Base-by-base conservation (phyloP, 2,329 filamentous ascomycete species). In the Trichoderma oligosporum region DNA sequence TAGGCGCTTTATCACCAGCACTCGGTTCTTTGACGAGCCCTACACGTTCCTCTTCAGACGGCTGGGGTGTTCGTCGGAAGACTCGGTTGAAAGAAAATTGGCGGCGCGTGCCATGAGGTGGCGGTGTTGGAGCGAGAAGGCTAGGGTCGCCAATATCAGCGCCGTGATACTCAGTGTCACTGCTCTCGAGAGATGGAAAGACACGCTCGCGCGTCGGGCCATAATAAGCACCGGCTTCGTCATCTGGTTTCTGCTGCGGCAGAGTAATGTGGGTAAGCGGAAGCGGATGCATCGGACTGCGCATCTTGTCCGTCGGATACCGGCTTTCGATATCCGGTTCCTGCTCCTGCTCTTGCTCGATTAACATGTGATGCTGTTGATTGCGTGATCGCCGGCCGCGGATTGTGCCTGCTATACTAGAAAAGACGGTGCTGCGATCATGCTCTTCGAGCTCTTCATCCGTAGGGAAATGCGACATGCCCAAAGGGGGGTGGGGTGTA, bases 51-150 rank as follows among this genome's bases (percentile, higher is more conserved):
- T 96, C 91, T 69, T 96, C 91, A 0, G 88, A 92, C 2, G 82
- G 82, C 42, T 77, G 77, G 31, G 66, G 61, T 18, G 66, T 67
- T 33, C 69, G 70, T 54, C 68, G 65, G 71, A 97, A 94, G 52
- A 96, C 84, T 63, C 88, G 91, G 62, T 92, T 87, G 78, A 97
- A 97, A 16, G 89, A 95, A 74, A 97, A 99, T 68, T 96, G 90
- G 60, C 93, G 82, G 62, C 78, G 82, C 9, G 87, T 83, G 27
- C 76, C 76, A 55, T 81, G 82, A 3, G 80, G 84, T 4, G 85
- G 85, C 1, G 86, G 85, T 3, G 82, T 79, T 0, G 86, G 86
- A 1, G 84, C 66, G 6, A 73, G 61, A 64, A 68, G 72, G 60
- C 71, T 73, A 14, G 45, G 38, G 9, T 48, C 29, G 22, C 8